These are phyloP conservation scores for Mycogone perniciosa DNA, from an alignment of 2,329 filamentous ascomycete species.

Conservation along the genomic window DNA sequence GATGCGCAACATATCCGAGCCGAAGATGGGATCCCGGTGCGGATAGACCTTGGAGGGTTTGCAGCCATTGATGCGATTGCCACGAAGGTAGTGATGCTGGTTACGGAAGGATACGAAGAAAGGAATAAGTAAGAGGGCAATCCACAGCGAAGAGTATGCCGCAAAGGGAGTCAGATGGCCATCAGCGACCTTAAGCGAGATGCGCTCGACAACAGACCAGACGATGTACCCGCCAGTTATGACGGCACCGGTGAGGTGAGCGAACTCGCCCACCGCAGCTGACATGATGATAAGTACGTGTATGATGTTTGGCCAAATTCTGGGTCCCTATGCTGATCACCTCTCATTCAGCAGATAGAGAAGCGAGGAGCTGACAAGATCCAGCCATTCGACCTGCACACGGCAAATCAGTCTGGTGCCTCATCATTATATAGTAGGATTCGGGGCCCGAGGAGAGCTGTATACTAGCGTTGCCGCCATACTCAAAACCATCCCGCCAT, in stretches of 20 bases:
- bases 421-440: too few relatives aligned
- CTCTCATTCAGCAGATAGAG: too few relatives aligned
- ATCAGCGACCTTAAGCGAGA: not conserved
- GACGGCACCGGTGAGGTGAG: slow-evolving; percentile 4
- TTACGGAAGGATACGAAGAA: slow-evolving; percentile 12
- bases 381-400: too few relatives aligned
- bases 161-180: slow-evolving; percentile 5
- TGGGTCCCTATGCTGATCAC: too few relatives aligned
- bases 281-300: slow-evolving; percentile 1
- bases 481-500: too few relatives aligned
- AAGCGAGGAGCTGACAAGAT: too few relatives aligned
- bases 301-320: not conserved
- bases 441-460: too few relatives aligned
- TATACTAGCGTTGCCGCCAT: too few relatives aligned
- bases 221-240: slow-evolving; percentile 8
- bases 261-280: slow-evolving; percentile 6
- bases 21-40: slow-evolving; percentile 49
- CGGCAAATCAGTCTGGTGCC: too few relatives aligned
- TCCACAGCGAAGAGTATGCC: slow-evolving; percentile 13
- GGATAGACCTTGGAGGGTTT: slow-evolving; percentile 38
- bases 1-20: slow-evolving; percentile 40
- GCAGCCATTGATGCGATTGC: slow-evolving; percentile 39
- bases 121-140: slow-evolving; percentile 11
- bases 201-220: slow-evolving; percentile 4
- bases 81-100: slow-evolving; percentile 17